A percentile compares a stretch with the other conserved stretches of the same genome.
Evolutionary conservation across 2,329 filamentous ascomycete genomes (phyloP).

Genomic region (Neofusicoccum parvum): DNA sequence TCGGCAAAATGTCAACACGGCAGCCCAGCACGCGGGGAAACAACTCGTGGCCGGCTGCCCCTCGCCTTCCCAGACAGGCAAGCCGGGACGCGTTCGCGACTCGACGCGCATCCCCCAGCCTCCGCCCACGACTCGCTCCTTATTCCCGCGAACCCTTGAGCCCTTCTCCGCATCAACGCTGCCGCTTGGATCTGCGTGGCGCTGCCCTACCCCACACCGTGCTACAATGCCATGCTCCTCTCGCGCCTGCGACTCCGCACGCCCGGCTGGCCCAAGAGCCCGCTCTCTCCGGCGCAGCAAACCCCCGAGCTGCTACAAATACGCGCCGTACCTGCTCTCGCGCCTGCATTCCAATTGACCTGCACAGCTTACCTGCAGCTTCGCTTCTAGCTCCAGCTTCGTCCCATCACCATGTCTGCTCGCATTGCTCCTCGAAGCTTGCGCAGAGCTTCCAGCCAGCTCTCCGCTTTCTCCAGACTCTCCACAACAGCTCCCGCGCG

Average conservation of each 20-base stretch:
- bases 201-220: constrained; percentile 7
- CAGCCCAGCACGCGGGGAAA: constrained; percentile 8
- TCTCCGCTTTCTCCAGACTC: constrained; percentile 23
- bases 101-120: not conserved
- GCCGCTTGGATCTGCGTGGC: not conserved
- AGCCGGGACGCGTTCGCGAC: not conserved
- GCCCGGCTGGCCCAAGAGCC: not conserved
- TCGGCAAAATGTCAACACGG: constrained; percentile 21
- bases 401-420: constrained; percentile 22
- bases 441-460: constrained; percentile 28
- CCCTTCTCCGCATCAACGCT: not conserved
- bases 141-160: not conserved
- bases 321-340: not conserved
- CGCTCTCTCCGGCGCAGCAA: not conserved
- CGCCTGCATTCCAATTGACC: not conserved
- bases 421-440: constrained; percentile 28
- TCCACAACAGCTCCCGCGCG: constrained; percentile 25
- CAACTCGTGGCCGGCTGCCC: not conserved
- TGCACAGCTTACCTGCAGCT: not conserved
- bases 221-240: constrained; percentile 3
- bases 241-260: constrained; percentile 8
- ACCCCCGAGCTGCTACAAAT: not conserved
- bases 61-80: not conserved
- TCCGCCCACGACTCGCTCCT: not conserved
- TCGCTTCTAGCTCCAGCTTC: not conserved